Evolutionary conservation across 179 eudicot genomes (phyloP), one percentile per base, ranked within the genome.

Genomic region (Spergularia azorica): DNA sequence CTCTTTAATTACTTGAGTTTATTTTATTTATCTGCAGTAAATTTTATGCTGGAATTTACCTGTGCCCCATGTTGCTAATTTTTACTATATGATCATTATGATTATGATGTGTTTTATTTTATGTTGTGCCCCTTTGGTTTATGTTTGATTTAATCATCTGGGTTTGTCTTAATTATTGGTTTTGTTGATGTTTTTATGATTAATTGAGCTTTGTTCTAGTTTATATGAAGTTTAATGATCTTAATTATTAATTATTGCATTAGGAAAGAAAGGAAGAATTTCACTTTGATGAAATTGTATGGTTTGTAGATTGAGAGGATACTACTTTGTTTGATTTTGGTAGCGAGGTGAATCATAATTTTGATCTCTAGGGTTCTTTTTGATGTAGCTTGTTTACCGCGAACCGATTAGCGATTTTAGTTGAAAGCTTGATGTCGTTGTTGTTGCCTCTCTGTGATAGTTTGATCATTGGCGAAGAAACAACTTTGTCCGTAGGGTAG

Each of bases 131-230:
- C n/a, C 67, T 63, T 63, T 62, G 1, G 26, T 26, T 63, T 63
- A 13, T 9, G 65, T 66, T 9, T 69, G 71, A 67, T 66, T 66
- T 43, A 17, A 66, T 66, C 43, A 43, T 66, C 26, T 66, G n/a
- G 18, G 51, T 41, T 66, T 66, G 26, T 66, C 10, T 64, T 61
- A 18, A 26, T 26, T 26, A 26, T 26, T 26, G 32, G 32, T 26
- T 26, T 26, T 26, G 65, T 64, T 64, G 3, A 61, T 61, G 38
- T 1, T 61, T 61, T 61, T 9, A 11, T 32, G 41, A 63, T n/a
- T n/a, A n/a, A n/a, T n/a, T n/a, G n/a, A 43, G 48, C 48, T 43
- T 43, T 32, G 67, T 63, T 26, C 16, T 9, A 63, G 15, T 43
- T 43, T 43, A 43, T 4, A 15, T 10, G n/a, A 65, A 65, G 20